Evolutionary conservation across 768 basidiomycete species (phyloP), one percentile per base, ranked within the genome.

Genomic region (Rhodotorula taiwanensis): DNA sequence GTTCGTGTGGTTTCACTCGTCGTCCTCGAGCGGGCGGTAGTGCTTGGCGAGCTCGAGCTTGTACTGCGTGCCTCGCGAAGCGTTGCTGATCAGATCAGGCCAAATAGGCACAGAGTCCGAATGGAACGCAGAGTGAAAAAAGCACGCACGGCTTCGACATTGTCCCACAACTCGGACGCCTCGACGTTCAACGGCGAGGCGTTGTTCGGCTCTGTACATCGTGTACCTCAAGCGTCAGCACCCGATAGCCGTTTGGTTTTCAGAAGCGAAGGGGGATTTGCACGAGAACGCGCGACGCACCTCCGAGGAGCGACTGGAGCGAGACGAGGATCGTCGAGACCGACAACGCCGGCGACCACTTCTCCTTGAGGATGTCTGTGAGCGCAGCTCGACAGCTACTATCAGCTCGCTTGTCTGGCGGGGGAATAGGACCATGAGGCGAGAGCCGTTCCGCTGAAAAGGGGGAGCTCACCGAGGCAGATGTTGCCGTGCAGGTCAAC

Each of bases 321-420:
- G 90, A 92, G 14, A 93, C 78, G 25, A 94, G 81, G 45, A 94
- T 87, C 0, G 89, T 91, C 69, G 90, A 88, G 41, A 92, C 90
- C 62, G 87, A 89, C 75, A 93, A 90, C 2, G 92, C 86, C 11
- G 91, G 89, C 5, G 88, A 89, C 91, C 90, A 93, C 73, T 91
- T 88, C 76, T 91, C 89, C 87, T 92, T 88, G 50, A 93, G 77
- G 71, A 94, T 92, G 74, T 93, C 51, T 44, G 43, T 21, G 43
- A 21, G n/a, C n/a, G n/a, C n/a, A n/a, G n/a, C n/a, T n/a, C n/a
- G n/a, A 41, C 11, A n/a, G 23, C 13, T 8, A 44, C 43, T 13
- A 89, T 33, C 16, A 6, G n/a, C n/a, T 23, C 41, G 21, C 28
- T 5, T 39, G 27, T 47, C 34, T 20, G 18, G 44, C 13, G 4